Evolutionary conservation across 257 asterid species (phyloP), one percentile per base, ranked within the genome.

Genomic region (Solanum sitiens): DNA sequence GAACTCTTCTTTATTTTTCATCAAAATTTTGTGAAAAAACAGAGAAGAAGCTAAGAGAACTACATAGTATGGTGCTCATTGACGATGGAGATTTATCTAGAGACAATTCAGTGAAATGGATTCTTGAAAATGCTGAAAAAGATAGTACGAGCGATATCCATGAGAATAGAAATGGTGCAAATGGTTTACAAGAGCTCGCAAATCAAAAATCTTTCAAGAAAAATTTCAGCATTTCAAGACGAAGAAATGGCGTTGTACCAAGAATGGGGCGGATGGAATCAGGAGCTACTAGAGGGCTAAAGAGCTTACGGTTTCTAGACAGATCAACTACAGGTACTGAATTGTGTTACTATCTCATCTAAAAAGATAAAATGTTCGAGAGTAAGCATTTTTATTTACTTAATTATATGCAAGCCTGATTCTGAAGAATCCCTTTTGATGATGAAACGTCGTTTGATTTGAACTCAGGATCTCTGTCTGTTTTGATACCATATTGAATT

Each of bases 261-360:
- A 87, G 23, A 56, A 92, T 94, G 91, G 94, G 90, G 7, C 87
- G 98, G 90, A 23, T 39, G 47, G 90, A 93, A 87, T 96, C 99
- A 0, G 92, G 96, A 15, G 98, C 95, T 0, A 87, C 88, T 11
- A 87, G 93, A 83, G 99, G 99, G 45, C 90, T 96, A 9, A 93
- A 84, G 87, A 92, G 98, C 90, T 92, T 95, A 11, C 92, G 98
- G 8, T 97, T 97, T 85, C 98, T 97, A 2, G 98, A 95, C 85
- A 86, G 96, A 83, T 90, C 95, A 1, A 88, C 84, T 20, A 93
- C 98, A 0, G 99, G 98, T 82, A 82, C 23, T 82, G 11, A 82
- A 82, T 30, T 47, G 27, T 47, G 20, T 2, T 3, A 16, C 18
- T 16, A 80, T 80, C 42, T 80, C 30, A 14, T 47, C 11, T 47